Evolutionary conservation across 2,329 filamentous ascomycete genomes (phyloP).

Genomic region (Amphichorda felina): DNA sequence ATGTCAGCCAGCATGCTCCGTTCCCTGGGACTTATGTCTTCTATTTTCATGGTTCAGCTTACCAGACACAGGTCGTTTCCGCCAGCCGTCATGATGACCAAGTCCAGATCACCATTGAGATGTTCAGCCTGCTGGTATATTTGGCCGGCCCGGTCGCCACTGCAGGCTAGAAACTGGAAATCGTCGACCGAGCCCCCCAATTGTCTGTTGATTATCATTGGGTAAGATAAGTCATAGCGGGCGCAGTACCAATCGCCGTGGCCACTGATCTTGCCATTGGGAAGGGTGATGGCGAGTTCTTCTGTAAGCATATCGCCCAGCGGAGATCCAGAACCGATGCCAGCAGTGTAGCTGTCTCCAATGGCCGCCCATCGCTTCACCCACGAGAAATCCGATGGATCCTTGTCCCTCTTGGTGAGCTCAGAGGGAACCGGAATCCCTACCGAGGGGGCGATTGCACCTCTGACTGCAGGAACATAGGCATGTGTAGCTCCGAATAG

Average conservation of each 20-base stretch:
- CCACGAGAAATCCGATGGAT: slow-evolving; percentile 11
- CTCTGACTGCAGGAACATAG: neutral
- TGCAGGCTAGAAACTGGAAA: slow-evolving; percentile 16
- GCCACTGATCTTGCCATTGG: neutral
- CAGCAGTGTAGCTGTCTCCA: slow-evolving; percentile 24
- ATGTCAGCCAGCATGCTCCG: no score
- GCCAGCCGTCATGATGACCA: slow-evolving; percentile 22
- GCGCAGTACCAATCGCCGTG: slow-evolving; percentile 12
- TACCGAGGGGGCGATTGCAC: neutral
- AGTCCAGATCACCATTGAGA: slow-evolving; percentile 14
- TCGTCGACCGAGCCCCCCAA: slow-evolving; percentile 11
- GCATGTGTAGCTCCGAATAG: no score
- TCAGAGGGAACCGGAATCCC: neutral
- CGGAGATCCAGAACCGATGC: slow-evolving; percentile 15
- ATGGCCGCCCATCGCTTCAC: slow-evolving; percentile 19
- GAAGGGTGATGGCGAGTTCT: neutral
- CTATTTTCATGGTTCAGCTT: no score
- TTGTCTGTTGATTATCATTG: slow-evolving; percentile 11
- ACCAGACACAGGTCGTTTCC: slow-evolving; percentile 24
- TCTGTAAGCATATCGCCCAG: slow-evolving; percentile 7
- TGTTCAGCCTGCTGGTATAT: slow-evolving; percentile 15
- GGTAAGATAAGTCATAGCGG: slow-evolving; percentile 15
- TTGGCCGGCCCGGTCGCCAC: slow-evolving; percentile 11
- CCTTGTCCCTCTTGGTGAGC: neutral
- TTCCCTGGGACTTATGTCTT: no score